Base-by-base conservation (phyloP, 1,139 yeast species). In the Lodderomyces pseudojiufengensis region DNA sequence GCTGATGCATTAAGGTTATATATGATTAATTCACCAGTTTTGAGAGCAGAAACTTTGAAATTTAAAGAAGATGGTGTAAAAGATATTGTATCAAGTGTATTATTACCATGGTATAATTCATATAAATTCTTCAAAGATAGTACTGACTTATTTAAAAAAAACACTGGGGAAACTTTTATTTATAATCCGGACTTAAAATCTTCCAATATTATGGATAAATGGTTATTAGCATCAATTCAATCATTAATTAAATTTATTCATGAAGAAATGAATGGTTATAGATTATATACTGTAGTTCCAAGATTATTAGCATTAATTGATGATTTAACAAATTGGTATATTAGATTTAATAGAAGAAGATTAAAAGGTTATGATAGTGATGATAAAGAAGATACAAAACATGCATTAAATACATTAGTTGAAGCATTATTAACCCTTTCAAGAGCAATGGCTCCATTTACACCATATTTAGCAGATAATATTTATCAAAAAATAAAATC, bases 41-140 rank as follows among this genome's bases (percentile, higher is more conserved):
- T 94, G 55, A 84, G 95, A 56, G 98, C 97, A 32, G 99, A 92
- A 66, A 80, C 97, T 38, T 76, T 92, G 73, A 86, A 88, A 57
- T 92, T 92, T 73, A 90, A 90, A 66, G 99, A 92, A 66, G 97
- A 90, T 58, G 98, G 98, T 65, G 98, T 92, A 32, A 87, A 88
- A 60, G 99, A 92, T 63, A 96, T 92, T 56, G 95, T 92, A 31
- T 84, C 97, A 31, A 86, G 90, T 66, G 98, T 92, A 25, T 70
- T 90, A 55, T 73, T 92, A 54, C 99, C 99, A 49, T 92, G 97
- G 97, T 92, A 94, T 86, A 92, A 92, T 70, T 86, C 97, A 29
- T 90, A 70, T 76, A 92, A 90, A 65, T 92, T 94, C 70, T 83
- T 90, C 70, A 95, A 90, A 56, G 97, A 95, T 50, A 95, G 95